Conservation (phyloP, 2,329 filamentous ascomycete species). For the Beauveria varroae region DNA sequence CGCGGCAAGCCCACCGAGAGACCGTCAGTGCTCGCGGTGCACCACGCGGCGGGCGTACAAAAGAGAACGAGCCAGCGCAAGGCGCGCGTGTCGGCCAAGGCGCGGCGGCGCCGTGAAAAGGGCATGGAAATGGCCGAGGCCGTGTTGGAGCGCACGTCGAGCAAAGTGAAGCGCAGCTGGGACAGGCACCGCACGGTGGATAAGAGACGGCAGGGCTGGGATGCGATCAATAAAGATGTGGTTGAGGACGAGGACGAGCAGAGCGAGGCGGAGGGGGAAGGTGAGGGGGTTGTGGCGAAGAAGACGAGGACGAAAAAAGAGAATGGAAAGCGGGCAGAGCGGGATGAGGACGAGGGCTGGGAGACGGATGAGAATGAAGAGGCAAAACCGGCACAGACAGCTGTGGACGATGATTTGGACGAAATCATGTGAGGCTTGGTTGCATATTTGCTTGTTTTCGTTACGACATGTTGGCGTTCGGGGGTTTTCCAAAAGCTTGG, state of each 20-base stretch:
- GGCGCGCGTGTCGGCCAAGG: slow-evolving; percentile 45
- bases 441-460: not conserved
- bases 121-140: slow-evolving; percentile 52
- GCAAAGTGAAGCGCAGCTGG: slow-evolving; percentile 49
- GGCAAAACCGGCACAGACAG: slow-evolving; percentile 10
- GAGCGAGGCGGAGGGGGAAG: slow-evolving; percentile 15
- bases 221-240: slow-evolving; percentile 45
- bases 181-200: slow-evolving; percentile 39
- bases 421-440: slow-evolving; percentile 22
- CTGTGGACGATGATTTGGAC: slow-evolving; percentile 24
- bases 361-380: slow-evolving; percentile 27
- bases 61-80: slow-evolving; percentile 58
- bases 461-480: slow-evolving; percentile 1
- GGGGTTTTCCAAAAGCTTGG: not conserved
- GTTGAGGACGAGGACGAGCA: slow-evolving; percentile 17
- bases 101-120: slow-evolving; percentile 48
- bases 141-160: slow-evolving; percentile 49
- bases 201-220: slow-evolving; percentile 47
- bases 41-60: slow-evolving; percentile 57
- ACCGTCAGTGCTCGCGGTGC: slow-evolving; percentile 62
- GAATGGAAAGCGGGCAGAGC: slow-evolving; percentile 15
- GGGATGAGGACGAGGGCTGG: slow-evolving; percentile 16
- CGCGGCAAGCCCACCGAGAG: slow-evolving; percentile 32
- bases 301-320: slow-evolving; percentile 14
- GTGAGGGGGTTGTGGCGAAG: slow-evolving; percentile 20